Conservation (phyloP, 257 asterid genomes). For the Solanum sejunctum region DNA sequence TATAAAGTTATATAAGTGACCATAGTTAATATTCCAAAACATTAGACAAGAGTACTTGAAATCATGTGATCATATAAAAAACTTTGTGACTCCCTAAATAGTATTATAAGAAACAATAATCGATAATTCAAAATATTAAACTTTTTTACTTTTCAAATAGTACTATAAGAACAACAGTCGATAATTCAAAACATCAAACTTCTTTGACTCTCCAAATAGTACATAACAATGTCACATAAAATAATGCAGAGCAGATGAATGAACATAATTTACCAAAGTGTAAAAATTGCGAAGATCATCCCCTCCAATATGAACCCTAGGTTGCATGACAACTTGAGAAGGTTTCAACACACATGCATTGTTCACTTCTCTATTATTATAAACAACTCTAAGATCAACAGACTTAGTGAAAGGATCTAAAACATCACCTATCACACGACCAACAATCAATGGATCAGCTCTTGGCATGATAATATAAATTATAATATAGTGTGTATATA, state of each 20-base stretch:
- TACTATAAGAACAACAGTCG: neutral
- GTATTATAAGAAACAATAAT: no score
- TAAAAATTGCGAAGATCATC: slow-evolving; percentile 60
- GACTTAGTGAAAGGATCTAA: slow-evolving; percentile 53
- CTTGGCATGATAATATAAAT: slow-evolving; percentile 23
- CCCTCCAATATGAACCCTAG: slow-evolving; percentile 73
- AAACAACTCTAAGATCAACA: slow-evolving; percentile 26
- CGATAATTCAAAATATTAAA: no score
- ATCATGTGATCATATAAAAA: no score
- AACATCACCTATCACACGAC: slow-evolving; percentile 63
- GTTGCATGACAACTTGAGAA: slow-evolving; percentile 47
- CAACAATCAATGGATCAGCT: slow-evolving; percentile 50
- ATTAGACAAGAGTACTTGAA: no score
- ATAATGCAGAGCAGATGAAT: neutral
- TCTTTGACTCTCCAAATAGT: neutral
- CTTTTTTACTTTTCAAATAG: neutral
- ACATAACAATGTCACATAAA: neutral
- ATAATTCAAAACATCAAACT: no score
- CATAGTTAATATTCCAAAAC: neutral
- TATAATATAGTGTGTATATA: neutral
- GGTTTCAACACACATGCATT: slow-evolving; percentile 59
- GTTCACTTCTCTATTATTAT: slow-evolving; percentile 24
- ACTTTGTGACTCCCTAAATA: no score
- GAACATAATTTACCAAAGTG: slow-evolving; percentile 28
- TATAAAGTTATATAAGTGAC: no score